Evolutionary conservation across 176 grass and related monocot genomes (phyloP).

Genomic region (Lolium multiflorum): DNA sequence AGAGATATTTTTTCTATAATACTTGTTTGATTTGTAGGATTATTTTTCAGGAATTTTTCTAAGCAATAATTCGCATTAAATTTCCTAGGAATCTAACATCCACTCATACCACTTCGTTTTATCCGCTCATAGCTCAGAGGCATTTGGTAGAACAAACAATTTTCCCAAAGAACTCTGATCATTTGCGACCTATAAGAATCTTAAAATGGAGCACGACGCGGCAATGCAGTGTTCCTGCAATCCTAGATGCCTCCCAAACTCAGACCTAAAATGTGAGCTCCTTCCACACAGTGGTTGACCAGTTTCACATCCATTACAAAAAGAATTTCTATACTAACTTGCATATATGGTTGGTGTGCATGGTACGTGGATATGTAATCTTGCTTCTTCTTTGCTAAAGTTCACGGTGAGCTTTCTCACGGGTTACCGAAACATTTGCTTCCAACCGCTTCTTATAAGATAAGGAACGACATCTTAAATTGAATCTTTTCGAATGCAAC

Average conservation of each 20-base stretch:
- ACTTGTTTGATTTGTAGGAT: too few relatives aligned
- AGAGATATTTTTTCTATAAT: too few relatives aligned
- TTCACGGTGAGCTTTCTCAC: background rate
- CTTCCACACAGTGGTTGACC: background rate
- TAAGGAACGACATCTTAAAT: background rate
- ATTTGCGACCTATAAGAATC: background rate
- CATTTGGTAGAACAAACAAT: too few relatives aligned
- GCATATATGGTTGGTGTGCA: background rate
- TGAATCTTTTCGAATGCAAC: background rate
- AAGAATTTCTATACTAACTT: background rate
- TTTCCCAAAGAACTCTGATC: too few relatives aligned
- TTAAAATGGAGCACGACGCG: background rate
- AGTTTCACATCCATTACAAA: background rate
- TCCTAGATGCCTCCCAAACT: background rate
- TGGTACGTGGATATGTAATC: background rate
- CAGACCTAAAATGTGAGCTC: background rate
- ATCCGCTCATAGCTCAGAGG: too few relatives aligned
- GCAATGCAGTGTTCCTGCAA: background rate
- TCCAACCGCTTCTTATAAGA: background rate
- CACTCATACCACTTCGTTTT: too few relatives aligned
- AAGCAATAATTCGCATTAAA: too few relatives aligned
- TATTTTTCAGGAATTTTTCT: too few relatives aligned
- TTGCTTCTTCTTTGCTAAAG: background rate
- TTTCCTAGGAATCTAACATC: too few relatives aligned
- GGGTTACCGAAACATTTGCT: background rate